Percentiles rank a stretch among this genome's conserved stretches.
Evolutionary conservation across 345 rosid genomes (phyloP).

Genomic region (Eucalyptus sp.): DNA sequence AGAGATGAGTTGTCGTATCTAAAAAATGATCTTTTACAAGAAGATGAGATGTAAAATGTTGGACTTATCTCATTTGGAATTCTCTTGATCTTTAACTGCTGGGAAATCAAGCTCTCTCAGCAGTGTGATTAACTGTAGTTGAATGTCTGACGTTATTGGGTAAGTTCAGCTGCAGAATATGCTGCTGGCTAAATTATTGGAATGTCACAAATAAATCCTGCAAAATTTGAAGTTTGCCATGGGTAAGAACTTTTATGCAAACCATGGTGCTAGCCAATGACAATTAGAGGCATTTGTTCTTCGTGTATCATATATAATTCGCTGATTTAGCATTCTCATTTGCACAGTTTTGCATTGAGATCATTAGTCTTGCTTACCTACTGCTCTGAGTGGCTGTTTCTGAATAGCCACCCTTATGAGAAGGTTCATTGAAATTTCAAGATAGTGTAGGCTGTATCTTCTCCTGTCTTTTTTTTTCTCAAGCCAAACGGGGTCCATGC

Average conservation of each 20-base stretch:
- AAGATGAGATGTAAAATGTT: background rate
- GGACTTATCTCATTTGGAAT: background rate
- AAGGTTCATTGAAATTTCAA: background rate
- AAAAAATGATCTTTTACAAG: background rate
- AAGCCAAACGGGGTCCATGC: background rate
- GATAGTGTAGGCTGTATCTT: background rate
- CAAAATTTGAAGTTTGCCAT: background rate
- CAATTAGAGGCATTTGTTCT: background rate
- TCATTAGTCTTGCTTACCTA: background rate
- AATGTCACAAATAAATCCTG: background rate
- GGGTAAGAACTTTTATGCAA: background rate
- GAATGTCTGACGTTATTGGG: background rate
- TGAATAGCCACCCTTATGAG: background rate
- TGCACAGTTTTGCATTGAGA: background rate
- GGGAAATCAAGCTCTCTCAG: background rate
- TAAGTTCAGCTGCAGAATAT: background rate
- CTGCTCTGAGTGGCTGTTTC: background rate
- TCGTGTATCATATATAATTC: background rate
- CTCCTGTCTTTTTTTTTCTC: background rate
- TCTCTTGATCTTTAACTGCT: background rate
- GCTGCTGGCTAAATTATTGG: background rate
- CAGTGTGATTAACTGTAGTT: background rate
- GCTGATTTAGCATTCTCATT: background rate
- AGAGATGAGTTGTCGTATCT: background rate
- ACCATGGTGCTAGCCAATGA: background rate